Base-by-base conservation (phyloP, 768 basidiomycete genomes). In the Neoboletus magnificus region DNA sequence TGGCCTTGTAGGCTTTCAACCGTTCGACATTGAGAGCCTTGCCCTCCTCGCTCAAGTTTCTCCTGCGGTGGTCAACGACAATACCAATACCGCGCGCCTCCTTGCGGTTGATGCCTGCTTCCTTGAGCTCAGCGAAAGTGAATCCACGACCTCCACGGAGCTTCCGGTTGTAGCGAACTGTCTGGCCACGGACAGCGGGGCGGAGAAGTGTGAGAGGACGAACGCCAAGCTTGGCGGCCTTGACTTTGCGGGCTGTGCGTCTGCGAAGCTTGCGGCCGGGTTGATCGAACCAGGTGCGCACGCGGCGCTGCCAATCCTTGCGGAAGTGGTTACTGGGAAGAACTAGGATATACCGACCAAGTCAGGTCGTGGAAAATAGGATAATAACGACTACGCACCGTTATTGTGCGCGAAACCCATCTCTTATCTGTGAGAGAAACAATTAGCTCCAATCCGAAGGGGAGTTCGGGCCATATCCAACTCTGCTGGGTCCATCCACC, bases 211-310 rank as follows among this genome's bases (percentile, higher is more conserved):
- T 79, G 61, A 93, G 84, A 43, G 92, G 97, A 70, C 93, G 91
- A 61, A 93, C 91, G 65, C 97, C 97, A 54, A 97, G 88, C 58
- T 84, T 73, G 44, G 93, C 83, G 54, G 93, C 93, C 80, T 97
- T 98, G 65, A 79, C 78, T 76, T 93, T 88, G 77, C 97, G 91
- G 42, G 94, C 93, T 45, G 80, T 86, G 73, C 97, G 90, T 73
- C 97, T 84, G 74, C 92, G 90, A 74, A 94, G 89, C 79, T 98
- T 98, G 73, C 91, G 90, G 47, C 95, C 96, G 54, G 97, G 93
- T 78, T 99, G 97, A 81, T 98, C 91, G 74, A 98, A 98, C 95
- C 95, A 94, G 71, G 93, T 96, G 76, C 88, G 88, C 66, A 96
- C 93, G 62, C 89, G 89, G 70, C 87, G 83, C 76, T 98, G 96